Evolutionary conservation across 2,329 filamentous ascomycete genomes (phyloP), one percentile per base, ranked within the genome.

Genomic region (Zarea fungicola): DNA sequence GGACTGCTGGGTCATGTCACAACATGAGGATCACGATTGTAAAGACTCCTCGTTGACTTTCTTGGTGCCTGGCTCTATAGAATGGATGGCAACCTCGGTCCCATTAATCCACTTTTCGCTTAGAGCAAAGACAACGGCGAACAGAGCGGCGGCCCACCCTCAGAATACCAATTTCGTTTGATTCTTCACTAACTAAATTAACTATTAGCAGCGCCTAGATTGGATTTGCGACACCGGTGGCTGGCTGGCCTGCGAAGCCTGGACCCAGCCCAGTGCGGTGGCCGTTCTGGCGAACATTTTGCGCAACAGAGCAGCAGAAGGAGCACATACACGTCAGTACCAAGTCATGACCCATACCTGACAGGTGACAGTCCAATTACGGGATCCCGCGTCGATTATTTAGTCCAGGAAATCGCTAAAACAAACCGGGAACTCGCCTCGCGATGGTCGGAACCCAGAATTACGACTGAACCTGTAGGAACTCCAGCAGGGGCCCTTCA

Each of bases 91-190:
- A n/a, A 28, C 25, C n/a, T 14, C 14, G 18, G 11, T 28, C 11
- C 23, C n/a, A 14, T 22, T 16, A 16, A 26, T 23, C 42, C 42
- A 35, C 42, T 44, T 44, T 44, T 44, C 10, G 42, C 31, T 44
- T 19, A 23, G n/a, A 16, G 9, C 11, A 36, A 40, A 40, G 26
- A 13, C 18, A 19, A 40, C 25, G 26, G 22, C 25, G 8, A 7
- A 43, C 41, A 16, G 21, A n/a, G 32, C 5, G n/a, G 8, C 18
- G 34, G 32, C 42, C 42, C 42, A 37, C 42, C 42, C 42, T 34
- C 42, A 22, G 42, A 45, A 45, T 45, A 29, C 42, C 42, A 45
- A 23, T 37, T 45, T 37, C 28, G 23, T n/a, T n/a, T n/a, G n/a
- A n/a, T n/a, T n/a, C n/a, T n/a, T n/a, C n/a, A n/a, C n/a, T n/a